A percentile compares a stretch with the other conserved stretches of the same genome.
These are phyloP conservation scores for Effrenium voratum DNA, from an alignment of 73 alveolate species.

Conservation along the genomic window DNA sequence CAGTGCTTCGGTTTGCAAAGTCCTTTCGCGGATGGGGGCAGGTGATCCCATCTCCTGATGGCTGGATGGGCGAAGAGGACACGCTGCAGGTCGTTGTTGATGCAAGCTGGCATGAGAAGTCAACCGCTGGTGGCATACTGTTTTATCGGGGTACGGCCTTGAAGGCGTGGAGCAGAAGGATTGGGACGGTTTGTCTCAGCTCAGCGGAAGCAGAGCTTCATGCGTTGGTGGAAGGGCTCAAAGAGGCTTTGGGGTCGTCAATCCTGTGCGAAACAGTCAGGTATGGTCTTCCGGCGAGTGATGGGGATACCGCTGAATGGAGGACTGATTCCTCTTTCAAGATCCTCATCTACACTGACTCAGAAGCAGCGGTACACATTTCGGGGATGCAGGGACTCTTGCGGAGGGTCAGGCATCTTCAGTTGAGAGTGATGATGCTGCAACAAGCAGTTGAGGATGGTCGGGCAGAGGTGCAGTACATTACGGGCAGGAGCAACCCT, in stretches of 20 bases:
- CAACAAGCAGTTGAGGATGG: background rate
- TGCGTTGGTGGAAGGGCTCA: background rate
- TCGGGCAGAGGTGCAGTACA: background rate
- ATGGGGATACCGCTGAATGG: background rate
- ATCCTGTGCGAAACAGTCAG: background rate
- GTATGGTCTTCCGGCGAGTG: background rate
- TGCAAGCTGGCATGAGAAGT: background rate
- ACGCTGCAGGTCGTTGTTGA: background rate
- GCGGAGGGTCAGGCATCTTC: slow-evolving; percentile 8
- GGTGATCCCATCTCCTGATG: background rate
- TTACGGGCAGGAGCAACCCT: background rate
- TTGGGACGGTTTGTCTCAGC: background rate
- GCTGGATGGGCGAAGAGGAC: background rate
- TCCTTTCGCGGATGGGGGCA: background rate
- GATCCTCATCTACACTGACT: background rate
- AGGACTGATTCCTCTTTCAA: background rate
- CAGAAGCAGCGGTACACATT: background rate
- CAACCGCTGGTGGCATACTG: background rate
- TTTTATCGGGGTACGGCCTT: background rate
- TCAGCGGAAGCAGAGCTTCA: background rate
- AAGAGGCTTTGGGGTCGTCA: background rate
- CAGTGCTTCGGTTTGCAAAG: background rate
- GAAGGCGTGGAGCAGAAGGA: background rate
- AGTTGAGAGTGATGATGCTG: background rate
- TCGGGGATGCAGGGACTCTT: background rate